Conservation (phyloP, 1,284 basidiomycete genomes). For the Trametes pubescens region DNA sequence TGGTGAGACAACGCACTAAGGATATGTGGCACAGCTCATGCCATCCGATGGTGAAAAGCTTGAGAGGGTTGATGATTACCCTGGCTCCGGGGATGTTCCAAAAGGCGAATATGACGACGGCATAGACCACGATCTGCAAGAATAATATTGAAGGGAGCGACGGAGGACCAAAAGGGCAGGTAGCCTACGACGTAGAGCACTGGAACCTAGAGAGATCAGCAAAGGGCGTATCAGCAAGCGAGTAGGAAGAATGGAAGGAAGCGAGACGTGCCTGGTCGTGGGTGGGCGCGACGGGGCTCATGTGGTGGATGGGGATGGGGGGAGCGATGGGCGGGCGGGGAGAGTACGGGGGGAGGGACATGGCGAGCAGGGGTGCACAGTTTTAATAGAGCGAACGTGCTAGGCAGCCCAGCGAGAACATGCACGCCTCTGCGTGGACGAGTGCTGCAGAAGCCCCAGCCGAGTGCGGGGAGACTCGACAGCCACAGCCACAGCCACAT, state of each 20-base stretch:
- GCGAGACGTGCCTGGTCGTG: slow-evolving; percentile 41
- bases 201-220: slow-evolving; percentile 42
- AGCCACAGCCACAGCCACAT: slow-evolving; percentile 20
- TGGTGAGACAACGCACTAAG: slow-evolving; percentile 55
- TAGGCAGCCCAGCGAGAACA: slow-evolving; percentile 11
- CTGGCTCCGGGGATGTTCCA: slow-evolving; percentile 84
- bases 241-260: slow-evolving; percentile 13
- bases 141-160: slow-evolving; percentile 9
- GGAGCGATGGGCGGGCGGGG: slow-evolving; percentile 42
- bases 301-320: slow-evolving; percentile 29
- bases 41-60: slow-evolving; percentile 84
- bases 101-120: slow-evolving; percentile 81
- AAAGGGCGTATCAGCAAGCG: slow-evolving; percentile 6
- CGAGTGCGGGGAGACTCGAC: neutral
- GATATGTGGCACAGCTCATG: slow-evolving; percentile 86
- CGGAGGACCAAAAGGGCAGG: slow-evolving; percentile 12
- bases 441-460: neutral
- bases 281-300: slow-evolving; percentile 42
- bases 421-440: slow-evolving; percentile 17
- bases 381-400: slow-evolving; percentile 19
- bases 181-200: slow-evolving; percentile 74
- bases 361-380: slow-evolving; percentile 26
- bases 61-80: slow-evolving; percentile 79
- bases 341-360: slow-evolving; percentile 38
- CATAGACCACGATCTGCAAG: slow-evolving; percentile 75